phyloP scores from a whole-genome alignment of 2,329 filamentous ascomycete genomes.

The Cladosporium sp. region DNA sequence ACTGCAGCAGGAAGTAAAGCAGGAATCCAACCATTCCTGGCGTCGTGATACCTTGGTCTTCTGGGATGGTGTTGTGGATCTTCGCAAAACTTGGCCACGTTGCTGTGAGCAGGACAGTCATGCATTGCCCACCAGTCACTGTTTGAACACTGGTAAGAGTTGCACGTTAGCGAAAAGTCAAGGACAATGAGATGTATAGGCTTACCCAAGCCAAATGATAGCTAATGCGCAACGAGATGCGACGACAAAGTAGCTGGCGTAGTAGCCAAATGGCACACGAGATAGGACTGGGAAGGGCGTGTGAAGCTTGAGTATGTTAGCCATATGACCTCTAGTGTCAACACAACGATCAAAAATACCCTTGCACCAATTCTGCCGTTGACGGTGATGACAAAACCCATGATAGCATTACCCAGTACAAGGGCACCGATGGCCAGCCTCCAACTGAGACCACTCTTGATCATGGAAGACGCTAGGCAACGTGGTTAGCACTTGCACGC shows the following conservation, averaged over 20 bases:
- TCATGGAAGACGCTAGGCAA: conserved; percentile 39
- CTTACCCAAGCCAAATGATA: conserved; percentile 28
- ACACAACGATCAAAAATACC: conserved; percentile 28
- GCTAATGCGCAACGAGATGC: conserved; percentile 28
- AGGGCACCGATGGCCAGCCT: conserved; percentile 47
- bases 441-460: conserved; percentile 53
- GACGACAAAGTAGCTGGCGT: conserved; percentile 38
- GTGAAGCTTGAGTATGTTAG: conserved; percentile 46
- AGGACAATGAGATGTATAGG: background rate
- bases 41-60: conserved; percentile 49
- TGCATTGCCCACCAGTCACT: conserved; percentile 24
- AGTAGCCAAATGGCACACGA: conserved; percentile 54
- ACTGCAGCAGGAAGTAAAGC: conserved; percentile 51
- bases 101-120: conserved; percentile 31
- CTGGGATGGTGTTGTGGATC: conserved; percentile 50
- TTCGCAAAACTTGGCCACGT: conserved; percentile 55
- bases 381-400: conserved; percentile 42
- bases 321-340: conserved; percentile 15
- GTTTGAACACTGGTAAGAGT: conserved; percentile 22
- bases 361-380: conserved; percentile 51
- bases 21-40: conserved; percentile 54
- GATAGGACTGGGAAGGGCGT: conserved; percentile 54
- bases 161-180: background rate
- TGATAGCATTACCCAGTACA: conserved; percentile 24
- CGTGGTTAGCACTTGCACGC: conserved; percentile 11